phyloP scores from a whole-genome alignment of 108 stramenopile species.

The Epithemia pelagica region DNA sequence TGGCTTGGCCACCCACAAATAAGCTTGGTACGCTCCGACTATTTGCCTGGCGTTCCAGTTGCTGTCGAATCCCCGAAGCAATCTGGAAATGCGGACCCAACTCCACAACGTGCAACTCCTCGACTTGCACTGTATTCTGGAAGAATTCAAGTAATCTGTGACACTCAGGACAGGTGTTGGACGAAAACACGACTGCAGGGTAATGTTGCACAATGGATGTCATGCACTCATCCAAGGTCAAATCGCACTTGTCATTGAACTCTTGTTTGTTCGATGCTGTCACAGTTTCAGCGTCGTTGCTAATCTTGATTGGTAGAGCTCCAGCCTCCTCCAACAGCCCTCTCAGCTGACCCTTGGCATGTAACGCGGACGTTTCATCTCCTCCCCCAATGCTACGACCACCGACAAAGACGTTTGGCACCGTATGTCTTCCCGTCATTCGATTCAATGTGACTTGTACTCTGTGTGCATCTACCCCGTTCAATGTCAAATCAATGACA shows the following conservation, averaged over 20 bases:
- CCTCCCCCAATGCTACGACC: constrained; percentile 79
- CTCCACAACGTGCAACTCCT: not conserved
- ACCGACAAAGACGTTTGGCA: constrained; percentile 87
- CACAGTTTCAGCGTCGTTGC: not conserved
- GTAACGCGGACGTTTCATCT: constrained; percentile 46
- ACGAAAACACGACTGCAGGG: constrained; percentile 72
- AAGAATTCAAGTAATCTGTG: constrained; percentile 24
- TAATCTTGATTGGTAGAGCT: too few species aligned
- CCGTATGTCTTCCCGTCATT: constrained; percentile 83
- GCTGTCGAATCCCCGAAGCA: constrained; percentile 43
- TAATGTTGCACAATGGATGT: constrained; percentile 38
- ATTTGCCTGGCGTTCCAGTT: constrained; percentile 52
- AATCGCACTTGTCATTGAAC: constrained; percentile 33
- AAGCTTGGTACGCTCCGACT: constrained; percentile 87
- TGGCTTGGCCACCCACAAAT: constrained; percentile 65
- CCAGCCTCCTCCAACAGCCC: not conserved
- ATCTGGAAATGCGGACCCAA: constrained; percentile 29
- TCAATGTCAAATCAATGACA: constrained; percentile 42
- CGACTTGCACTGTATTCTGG: constrained; percentile 10
- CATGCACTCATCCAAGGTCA: constrained; percentile 41
- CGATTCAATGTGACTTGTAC: constrained; percentile 51
- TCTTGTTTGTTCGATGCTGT: constrained; percentile 2
- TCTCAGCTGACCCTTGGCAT: not conserved
- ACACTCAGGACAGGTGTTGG: constrained; percentile 32
- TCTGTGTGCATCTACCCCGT: constrained; percentile 21